Base-by-base conservation (phyloP, 2,329 filamentous ascomycete species). In the Penicillium psychrosexuale region DNA sequence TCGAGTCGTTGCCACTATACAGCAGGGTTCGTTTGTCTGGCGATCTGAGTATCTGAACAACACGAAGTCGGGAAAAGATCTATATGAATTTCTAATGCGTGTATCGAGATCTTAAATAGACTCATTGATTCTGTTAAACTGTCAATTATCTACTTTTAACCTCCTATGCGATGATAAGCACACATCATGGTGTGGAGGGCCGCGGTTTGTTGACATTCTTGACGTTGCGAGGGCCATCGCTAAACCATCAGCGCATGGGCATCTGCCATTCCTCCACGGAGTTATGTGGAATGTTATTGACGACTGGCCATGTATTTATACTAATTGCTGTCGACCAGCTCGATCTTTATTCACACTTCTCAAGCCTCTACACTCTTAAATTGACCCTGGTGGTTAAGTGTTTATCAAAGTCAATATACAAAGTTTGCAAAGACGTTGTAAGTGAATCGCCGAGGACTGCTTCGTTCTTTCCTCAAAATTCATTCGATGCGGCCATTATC, bases 251-350 rank as follows among this genome's bases (percentile, higher is more conserved):
- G 8, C 34, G 22, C 13, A 47, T 38, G 34, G 51, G 46, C 38
- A 63, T 62, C 44, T 40, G 45, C 43, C 64, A 65, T 66, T 66
- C 64, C 55, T 59, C 43, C 17, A 19, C 37, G 37, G 8, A 57
- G 52, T 24, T 33, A 42, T 55, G 45, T 52, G 54, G 60, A 64
- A 65, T 64, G 61, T 39, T 22, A 45, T 24, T 30, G n/a, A 15
- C 24, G 2, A 15, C 36, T 13, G 13, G n/a, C n/a, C 36, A 39
- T 55, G 43, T 62, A 62, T 61, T 61, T 56, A 59, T 62, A 57
- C 45, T 49, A 27, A 38, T 17, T 27, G 22, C 30, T 34, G 36
- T 15, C 44, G 19, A 22, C 19, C n/a, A 33, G 17, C 3, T 34
- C 22, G 7, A 28, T 28, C 3, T 24, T 5, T 28, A 13, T 9